Evolutionary conservation across 2,329 filamentous ascomycete genomes (phyloP).

Genomic region (Emmonsiellopsis sp.): DNA sequence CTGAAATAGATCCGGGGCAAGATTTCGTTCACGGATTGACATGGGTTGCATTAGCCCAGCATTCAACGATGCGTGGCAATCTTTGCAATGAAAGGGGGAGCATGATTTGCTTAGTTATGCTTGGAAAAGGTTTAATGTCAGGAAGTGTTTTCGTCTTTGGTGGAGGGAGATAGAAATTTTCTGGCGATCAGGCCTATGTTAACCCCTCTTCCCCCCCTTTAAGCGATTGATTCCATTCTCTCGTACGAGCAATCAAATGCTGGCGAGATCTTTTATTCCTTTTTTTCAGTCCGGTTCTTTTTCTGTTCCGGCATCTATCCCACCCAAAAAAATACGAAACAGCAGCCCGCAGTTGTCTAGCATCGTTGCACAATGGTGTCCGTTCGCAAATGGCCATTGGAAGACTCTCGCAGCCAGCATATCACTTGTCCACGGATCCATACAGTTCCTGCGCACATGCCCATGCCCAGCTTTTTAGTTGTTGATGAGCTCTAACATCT

Average conservation of each 20-base stretch:
- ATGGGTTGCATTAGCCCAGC: not conserved
- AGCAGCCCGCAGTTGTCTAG: not conserved
- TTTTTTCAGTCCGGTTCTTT: too few relatives aligned
- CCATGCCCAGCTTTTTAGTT: not conserved
- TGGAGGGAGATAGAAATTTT: too few relatives aligned
- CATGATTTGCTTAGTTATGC: not conserved
- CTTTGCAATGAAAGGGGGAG: not conserved
- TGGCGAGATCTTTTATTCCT: not conserved
- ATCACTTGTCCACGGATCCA: not conserved
- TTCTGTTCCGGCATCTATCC: too few relatives aligned
- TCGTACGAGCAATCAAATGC: not conserved
- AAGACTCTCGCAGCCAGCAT: not conserved
- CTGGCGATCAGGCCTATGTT: too few relatives aligned
- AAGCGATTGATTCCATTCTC: too few relatives aligned
- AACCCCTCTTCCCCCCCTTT: too few relatives aligned
- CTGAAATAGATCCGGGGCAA: not conserved
- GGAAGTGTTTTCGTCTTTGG: too few relatives aligned
- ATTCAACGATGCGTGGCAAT: conserved; percentile 1
- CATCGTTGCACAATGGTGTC: not conserved
- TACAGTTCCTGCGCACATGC: not conserved
- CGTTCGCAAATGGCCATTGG: not conserved
- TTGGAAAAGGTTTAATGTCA: not conserved
- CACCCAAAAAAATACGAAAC: not conserved
- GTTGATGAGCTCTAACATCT: not conserved
- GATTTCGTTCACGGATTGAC: not conserved